Evolutionary conservation across 2,329 filamentous ascomycete species (phyloP).

Genomic region (Neospermospora avenae): DNA sequence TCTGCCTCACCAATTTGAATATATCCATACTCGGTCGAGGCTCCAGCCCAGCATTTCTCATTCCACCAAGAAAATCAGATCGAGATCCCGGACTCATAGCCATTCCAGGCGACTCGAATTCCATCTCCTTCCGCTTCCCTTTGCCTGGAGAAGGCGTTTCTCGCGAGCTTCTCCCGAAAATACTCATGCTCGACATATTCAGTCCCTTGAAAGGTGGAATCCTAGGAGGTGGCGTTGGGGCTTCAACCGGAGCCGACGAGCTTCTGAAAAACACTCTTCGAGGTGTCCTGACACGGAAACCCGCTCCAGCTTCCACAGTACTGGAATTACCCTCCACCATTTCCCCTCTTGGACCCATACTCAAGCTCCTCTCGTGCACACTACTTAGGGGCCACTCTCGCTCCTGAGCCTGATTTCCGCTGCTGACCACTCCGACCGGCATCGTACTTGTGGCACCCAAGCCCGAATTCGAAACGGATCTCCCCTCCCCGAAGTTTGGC

Average conservation of each 20-base stretch:
- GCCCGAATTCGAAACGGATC: not conserved
- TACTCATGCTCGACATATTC: not conserved
- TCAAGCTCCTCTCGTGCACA: constrained; percentile 9
- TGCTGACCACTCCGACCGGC: not conserved
- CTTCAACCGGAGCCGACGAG: not conserved
- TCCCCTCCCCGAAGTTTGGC: not conserved
- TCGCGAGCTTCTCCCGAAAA: not conserved
- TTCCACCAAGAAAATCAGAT: not conserved
- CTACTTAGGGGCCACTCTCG: not conserved
- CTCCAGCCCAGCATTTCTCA: not conserved
- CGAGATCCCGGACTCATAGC: not conserved
- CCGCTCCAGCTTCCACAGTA: not conserved
- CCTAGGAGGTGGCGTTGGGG: not conserved
- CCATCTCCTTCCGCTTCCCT: not conserved
- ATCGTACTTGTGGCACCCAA: not conserved
- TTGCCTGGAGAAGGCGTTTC: not conserved
- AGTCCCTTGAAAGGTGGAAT: not conserved
- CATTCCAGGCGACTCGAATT: not conserved
- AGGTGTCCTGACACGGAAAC: not conserved
- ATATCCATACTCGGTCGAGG: not conserved
- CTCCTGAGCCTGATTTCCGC: too few relatives aligned
- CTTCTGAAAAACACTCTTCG: not conserved
- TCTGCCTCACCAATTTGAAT: not conserved
- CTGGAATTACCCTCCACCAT: constrained; percentile 1
- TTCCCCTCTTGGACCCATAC: constrained; percentile 12